Base-by-base conservation (phyloP, 1,284 basidiomycete species). In the Puccinia horiana region DNA sequence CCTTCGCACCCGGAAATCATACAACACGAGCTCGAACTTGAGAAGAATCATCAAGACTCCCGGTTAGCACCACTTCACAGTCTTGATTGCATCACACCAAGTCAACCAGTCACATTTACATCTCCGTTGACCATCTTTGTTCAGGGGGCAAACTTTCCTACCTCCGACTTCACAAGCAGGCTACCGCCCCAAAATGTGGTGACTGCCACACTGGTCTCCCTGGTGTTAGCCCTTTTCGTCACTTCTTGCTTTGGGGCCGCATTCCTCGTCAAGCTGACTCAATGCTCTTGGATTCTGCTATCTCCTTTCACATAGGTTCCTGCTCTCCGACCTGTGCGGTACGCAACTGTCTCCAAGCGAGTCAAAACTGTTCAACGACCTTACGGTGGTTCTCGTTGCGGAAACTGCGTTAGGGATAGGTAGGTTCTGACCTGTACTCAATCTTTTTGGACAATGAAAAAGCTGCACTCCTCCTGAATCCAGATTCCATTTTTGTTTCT, bases 1-100 rank as follows among this genome's bases (percentile, higher is more conserved):
- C 86, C 94, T 99, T 90, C 94, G 97, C 90, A 99, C 96, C 90
- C 94, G 96, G 88, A 93, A 93, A 86, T 93, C 96, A 32, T 99
- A 99, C 92, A 98, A 98, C 92, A 99, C 97, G 89, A 92, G 92
- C 87, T 98, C 96, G 83, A 96, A 93, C 91, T 92, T 94, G 87
- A 91, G 95, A 88, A 92, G 95, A 85, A 91, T 99, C 85, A 92
- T 99, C 85, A 99, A 99, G 91, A 99, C 96, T 65, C 96, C 96
- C 42, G 80, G 80, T 81, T 73, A 75, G 80, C 70, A 29, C 26
- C 32, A 29, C 70, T 6, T 29, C 56, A 35, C n/a, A 42, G 20
- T 61, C 56, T 6, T 44, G 16, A 40, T 1, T 40, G 8, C 52
- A 16, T n/a, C 8, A 16, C 20, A 8, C 40, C 40, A 6, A 26